Conservation (phyloP, 768 basidiomycete species). For the Suillus spraguei region DNA sequence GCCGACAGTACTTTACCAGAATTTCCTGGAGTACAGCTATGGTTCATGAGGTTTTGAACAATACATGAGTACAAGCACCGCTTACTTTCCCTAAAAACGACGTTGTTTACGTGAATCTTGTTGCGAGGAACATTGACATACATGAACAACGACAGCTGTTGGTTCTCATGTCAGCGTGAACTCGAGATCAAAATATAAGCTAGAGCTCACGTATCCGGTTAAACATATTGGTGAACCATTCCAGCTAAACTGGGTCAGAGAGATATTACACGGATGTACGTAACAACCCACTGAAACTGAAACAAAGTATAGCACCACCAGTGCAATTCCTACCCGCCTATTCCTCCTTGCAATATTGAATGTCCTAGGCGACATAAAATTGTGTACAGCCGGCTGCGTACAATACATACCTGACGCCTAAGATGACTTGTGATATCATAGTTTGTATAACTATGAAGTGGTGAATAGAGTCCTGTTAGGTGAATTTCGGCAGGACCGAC, state of each 20-base stretch:
- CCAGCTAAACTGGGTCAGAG: constrained; percentile 38
- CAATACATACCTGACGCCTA: constrained; percentile 55
- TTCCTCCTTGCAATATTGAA: constrained; percentile 60
- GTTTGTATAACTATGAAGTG: constrained; percentile 54
- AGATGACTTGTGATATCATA: constrained; percentile 66
- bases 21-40: constrained; percentile 51
- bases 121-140: constrained; percentile 19
- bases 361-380: constrained; percentile 41
- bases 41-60: constrained; percentile 1
- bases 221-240: constrained; percentile 61
- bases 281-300: constrained; percentile 42
- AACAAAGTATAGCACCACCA: constrained; percentile 42
- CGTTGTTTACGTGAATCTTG: not conserved
- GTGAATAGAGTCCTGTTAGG: constrained; percentile 8
- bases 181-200: constrained; percentile 7
- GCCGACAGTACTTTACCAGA: constrained; percentile 38
- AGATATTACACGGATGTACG: not conserved
- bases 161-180: constrained; percentile 13
- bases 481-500: constrained; percentile 30
- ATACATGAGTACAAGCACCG: not conserved
- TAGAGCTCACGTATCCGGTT: constrained; percentile 48
- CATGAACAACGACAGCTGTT: constrained; percentile 23
- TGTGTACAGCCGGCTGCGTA: not conserved
- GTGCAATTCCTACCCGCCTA: constrained; percentile 38
- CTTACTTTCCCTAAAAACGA: constrained; percentile 40